phyloP scores from a whole-genome alignment of 305 asterid species.

The Fraxinus latifolia region DNA sequence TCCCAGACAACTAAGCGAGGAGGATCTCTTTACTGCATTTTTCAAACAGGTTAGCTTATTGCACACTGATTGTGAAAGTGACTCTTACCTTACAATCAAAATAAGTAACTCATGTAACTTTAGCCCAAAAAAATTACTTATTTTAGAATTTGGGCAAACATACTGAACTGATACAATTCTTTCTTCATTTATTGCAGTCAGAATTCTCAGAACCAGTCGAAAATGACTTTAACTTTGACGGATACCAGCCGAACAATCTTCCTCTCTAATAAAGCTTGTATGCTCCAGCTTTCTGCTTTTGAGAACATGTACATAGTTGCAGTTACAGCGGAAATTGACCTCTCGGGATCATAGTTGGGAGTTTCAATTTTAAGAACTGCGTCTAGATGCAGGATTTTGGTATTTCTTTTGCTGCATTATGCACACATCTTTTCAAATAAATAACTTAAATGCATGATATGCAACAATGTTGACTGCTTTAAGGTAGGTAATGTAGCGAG shows the following conservation, averaged over 20 bases:
- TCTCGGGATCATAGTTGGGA: too few relatives aligned
- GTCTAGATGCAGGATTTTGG: conserved; percentile 17
- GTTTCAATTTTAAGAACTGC: background rate
- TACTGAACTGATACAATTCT: background rate
- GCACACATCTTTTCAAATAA: conserved; percentile 4
- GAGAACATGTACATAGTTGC: conserved; percentile 43
- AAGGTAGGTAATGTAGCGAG: conserved; percentile 25
- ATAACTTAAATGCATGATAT: conserved; percentile 20
- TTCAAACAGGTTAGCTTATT: conserved; percentile 50
- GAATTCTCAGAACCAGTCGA: conserved; percentile 47
- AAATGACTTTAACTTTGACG: conserved; percentile 57
- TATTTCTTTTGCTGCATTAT: conserved; percentile 6
- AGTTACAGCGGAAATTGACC: conserved; percentile 18
- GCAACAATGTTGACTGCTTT: conserved; percentile 35
- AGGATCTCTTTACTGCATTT: conserved; percentile 62
- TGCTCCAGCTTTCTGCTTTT: conserved; percentile 15
- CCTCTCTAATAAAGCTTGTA: conserved; percentile 33
- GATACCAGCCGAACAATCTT: conserved; percentile 53
- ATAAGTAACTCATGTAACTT: background rate
- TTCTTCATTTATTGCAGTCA: conserved; percentile 34
- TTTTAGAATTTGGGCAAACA: background rate
- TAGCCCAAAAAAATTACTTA: background rate
- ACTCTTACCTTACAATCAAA: background rate
- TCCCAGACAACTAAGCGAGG: conserved; percentile 50
- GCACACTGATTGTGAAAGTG: background rate